A percentile compares a stretch with the other conserved stretches of the same genome.
Conservation (phyloP, 176 grass and related monocot genomes). For the Elymus sibiricus region DNA sequence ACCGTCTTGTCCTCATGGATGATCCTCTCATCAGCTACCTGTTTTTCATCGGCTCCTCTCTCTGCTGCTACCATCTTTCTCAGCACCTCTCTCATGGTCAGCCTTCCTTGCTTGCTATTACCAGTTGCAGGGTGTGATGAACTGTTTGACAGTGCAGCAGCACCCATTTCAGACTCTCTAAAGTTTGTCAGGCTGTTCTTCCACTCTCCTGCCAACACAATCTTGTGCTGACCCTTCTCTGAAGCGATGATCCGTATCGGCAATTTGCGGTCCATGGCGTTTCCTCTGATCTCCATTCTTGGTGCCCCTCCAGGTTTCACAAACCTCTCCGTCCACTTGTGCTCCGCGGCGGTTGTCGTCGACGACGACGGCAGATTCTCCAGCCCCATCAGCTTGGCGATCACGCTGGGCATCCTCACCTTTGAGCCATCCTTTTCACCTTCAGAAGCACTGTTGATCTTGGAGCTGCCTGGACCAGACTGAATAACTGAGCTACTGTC, state of each 20-base stretch:
- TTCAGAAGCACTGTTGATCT: slow-evolving; percentile 14
- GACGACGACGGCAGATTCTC: slow-evolving; percentile 65
- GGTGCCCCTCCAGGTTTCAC: slow-evolving; percentile 36
- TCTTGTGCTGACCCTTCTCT: slow-evolving; percentile 25
- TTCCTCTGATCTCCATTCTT: slow-evolving; percentile 14
- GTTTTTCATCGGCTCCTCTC: slow-evolving; percentile 22
- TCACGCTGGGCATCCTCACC: slow-evolving; percentile 67
- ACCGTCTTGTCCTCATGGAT: slow-evolving; percentile 22
- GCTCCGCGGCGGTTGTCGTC: slow-evolving; percentile 17
- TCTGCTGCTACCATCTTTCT: slow-evolving; percentile 26
- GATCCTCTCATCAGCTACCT: slow-evolving; percentile 25
- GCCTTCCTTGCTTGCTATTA: slow-evolving; percentile 53
- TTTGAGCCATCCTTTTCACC: slow-evolving; percentile 35
- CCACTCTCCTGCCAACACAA: slow-evolving; percentile 31
- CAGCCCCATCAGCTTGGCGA: slow-evolving; percentile 95
- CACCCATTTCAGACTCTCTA: slow-evolving; percentile 23
- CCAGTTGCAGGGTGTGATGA: slow-evolving; percentile 1
- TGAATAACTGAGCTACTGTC: slow-evolving; percentile 12
- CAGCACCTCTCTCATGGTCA: slow-evolving; percentile 45
- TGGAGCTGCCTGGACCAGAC: slow-evolving; percentile 1
- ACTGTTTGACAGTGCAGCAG: neutral
- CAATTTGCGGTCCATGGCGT: neutral
- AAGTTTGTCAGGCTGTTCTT: slow-evolving; percentile 34
- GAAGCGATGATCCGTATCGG: slow-evolving; percentile 40
- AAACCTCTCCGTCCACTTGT: slow-evolving; percentile 38